Percentiles rank a stretch among this genome's conserved stretches.
phyloP scores from a whole-genome alignment of 805 yeast genomes.

The Teunomyces barrocoloradensis region DNA sequence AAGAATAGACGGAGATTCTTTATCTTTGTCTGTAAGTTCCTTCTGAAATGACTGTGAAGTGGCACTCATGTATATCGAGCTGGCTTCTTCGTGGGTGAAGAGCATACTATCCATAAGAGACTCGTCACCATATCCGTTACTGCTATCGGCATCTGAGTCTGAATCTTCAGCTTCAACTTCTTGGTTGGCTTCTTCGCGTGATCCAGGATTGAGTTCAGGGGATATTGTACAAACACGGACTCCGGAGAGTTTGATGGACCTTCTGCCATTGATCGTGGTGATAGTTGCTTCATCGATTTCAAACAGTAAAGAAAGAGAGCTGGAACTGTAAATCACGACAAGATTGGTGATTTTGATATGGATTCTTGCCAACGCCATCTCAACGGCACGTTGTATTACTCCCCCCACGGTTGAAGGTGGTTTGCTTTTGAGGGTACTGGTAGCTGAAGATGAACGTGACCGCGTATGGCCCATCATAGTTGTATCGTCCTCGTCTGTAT shows the following conservation, averaged over 20 bases:
- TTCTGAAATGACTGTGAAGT: constrained; percentile 47
- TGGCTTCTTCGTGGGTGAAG: constrained; percentile 66
- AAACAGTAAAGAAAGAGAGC: constrained; percentile 24
- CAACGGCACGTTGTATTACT: constrained; percentile 63
- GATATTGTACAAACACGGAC: constrained; percentile 38
- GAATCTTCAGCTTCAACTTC: constrained; percentile 5
- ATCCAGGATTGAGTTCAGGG: constrained; percentile 38
- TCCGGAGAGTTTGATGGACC: constrained; percentile 41
- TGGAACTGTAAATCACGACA: constrained; percentile 6
- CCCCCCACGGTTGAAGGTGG: constrained; percentile 46
- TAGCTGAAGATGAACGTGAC: constrained; percentile 10
- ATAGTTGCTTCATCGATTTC: constrained; percentile 28
- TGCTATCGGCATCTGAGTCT: constrained; percentile 8
- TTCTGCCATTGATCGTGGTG: constrained; percentile 46
- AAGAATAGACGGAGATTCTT: constrained; percentile 16
- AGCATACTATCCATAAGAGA: constrained; percentile 57
- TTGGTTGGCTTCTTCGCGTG: constrained; percentile 4
- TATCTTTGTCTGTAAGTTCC: background rate
- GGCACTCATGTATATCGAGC: constrained; percentile 81
- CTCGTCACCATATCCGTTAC: constrained; percentile 21
- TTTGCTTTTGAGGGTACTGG: constrained; percentile 16
- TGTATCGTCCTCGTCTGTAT: constrained; percentile 11
- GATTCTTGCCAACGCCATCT: constrained; percentile 61
- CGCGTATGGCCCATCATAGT: constrained; percentile 2
- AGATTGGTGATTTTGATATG: constrained; percentile 49